phyloP scores from a whole-genome alignment of 2,329 filamentous ascomycete genomes.

The Paecilomyces sp. region DNA sequence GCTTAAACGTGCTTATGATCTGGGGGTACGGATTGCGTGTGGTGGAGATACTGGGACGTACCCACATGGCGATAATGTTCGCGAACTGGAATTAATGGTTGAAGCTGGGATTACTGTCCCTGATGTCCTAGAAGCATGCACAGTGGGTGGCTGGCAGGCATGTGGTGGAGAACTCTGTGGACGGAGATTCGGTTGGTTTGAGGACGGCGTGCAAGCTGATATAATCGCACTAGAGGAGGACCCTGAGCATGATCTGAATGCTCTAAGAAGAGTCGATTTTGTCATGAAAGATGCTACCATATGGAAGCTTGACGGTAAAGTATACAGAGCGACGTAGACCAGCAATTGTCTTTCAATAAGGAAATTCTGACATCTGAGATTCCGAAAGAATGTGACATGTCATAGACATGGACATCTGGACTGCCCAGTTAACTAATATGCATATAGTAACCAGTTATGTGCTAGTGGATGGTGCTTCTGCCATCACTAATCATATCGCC shows the following conservation, averaged over 20 bases:
- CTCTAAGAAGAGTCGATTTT: conserved; percentile 44
- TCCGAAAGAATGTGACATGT: no score
- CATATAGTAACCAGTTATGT: no score
- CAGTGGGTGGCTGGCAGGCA: conserved; percentile 48
- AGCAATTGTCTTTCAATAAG: not conserved
- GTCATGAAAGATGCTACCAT: conserved; percentile 53
- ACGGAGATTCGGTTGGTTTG: conserved; percentile 46
- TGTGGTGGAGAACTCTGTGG: conserved; percentile 49
- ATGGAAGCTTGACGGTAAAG: conserved; percentile 31
- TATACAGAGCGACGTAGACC: not conserved
- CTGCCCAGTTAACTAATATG: no score
- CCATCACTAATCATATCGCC: no score
- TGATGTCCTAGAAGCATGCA: conserved; percentile 45
- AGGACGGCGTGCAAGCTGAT: conserved; percentile 44
- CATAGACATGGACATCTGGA: no score
- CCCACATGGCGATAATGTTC: conserved; percentile 45
- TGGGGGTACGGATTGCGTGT: conserved; percentile 44
- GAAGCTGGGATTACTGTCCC: conserved; percentile 43
- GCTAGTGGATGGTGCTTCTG: no score
- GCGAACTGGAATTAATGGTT: conserved; percentile 49
- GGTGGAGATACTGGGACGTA: conserved; percentile 51
- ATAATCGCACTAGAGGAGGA: conserved; percentile 44
- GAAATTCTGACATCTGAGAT: not conserved
- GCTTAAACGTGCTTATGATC: conserved; percentile 39
- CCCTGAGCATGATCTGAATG: conserved; percentile 31